These are phyloP conservation scores for Carex cristatella DNA, from an alignment of 176 grass and related monocot genomes.

Conservation along the genomic window DNA sequence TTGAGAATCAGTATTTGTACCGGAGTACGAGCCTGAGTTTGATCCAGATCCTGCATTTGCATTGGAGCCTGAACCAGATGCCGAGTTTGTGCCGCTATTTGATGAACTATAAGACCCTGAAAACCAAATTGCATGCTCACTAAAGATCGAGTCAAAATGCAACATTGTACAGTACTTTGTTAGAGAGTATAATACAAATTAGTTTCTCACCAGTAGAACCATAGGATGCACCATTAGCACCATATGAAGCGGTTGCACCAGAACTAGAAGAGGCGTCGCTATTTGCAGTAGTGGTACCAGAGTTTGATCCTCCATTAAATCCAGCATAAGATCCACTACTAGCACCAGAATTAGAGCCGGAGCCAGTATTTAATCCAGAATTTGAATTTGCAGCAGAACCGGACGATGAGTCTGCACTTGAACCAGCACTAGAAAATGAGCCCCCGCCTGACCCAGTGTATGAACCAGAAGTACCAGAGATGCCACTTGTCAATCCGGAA, in stretches of 20 bases:
- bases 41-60: constrained; percentile 30
- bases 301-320: not conserved
- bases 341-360: constrained; percentile 10
- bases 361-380: constrained; percentile 16
- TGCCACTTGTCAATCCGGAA: not conserved
- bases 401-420: not conserved
- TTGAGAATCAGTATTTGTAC: constrained; percentile 15
- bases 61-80: constrained; percentile 9
- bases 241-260: constrained; percentile 3
- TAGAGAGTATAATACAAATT: not conserved
- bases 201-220: constrained; percentile 26
- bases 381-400: not conserved
- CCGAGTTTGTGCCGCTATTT: constrained; percentile 18
- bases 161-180: not conserved
- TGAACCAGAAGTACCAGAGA: constrained; percentile 6
- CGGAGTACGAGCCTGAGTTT: constrained; percentile 9
- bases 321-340: not conserved
- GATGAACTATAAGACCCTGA: constrained; percentile 22
- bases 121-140: not conserved
- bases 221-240: constrained; percentile 23
- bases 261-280: constrained; percentile 10
- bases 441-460: constrained; percentile 15
- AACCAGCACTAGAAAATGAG: not conserved
- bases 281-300: not conserved
- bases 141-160: not conserved